phyloP scores from a whole-genome alignment of 2,329 filamentous ascomycete species.

The Periconia sp. region DNA sequence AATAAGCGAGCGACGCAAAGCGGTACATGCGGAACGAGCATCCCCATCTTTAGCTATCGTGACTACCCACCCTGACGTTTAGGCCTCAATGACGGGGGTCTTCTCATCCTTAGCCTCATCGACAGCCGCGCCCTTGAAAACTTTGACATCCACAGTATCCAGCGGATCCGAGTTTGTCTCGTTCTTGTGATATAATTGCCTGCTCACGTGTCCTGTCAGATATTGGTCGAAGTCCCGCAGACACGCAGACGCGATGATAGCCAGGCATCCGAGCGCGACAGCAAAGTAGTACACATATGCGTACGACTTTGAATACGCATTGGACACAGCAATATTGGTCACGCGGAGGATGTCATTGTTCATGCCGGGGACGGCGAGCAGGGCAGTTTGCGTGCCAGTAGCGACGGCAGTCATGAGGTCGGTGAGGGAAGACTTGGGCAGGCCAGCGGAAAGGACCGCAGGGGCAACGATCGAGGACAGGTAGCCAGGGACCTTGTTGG shows the following conservation, averaged over 20 bases:
- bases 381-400: slow-evolving; percentile 14
- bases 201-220: slow-evolving; percentile 23
- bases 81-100: no score
- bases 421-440: slow-evolving; percentile 19
- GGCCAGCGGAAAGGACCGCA: slow-evolving; percentile 18
- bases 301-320: slow-evolving; percentile 22
- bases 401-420: slow-evolving; percentile 20
- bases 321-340: slow-evolving; percentile 17
- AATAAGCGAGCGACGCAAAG: no score
- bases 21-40: no score
- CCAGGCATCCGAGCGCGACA: slow-evolving; percentile 19
- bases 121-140: background rate
- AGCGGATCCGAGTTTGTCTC: slow-evolving; percentile 13
- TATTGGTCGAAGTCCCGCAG: slow-evolving; percentile 26
- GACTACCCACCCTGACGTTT: no score
- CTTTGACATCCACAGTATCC: slow-evolving; percentile 3
- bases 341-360: slow-evolving; percentile 15
- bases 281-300: slow-evolving; percentile 29
- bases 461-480: slow-evolving; percentile 14
- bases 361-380: slow-evolving; percentile 13
- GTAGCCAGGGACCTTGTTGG: slow-evolving; percentile 24
- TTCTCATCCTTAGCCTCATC: background rate
- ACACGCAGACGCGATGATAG: slow-evolving; percentile 18
- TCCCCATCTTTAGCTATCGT: no score
- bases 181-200: slow-evolving; percentile 18